Percentiles rank a stretch among this genome's conserved stretches.
Conservation (phyloP, 495 filamentous ascomycete genomes). For the Penicillium ochrochloron region DNA sequence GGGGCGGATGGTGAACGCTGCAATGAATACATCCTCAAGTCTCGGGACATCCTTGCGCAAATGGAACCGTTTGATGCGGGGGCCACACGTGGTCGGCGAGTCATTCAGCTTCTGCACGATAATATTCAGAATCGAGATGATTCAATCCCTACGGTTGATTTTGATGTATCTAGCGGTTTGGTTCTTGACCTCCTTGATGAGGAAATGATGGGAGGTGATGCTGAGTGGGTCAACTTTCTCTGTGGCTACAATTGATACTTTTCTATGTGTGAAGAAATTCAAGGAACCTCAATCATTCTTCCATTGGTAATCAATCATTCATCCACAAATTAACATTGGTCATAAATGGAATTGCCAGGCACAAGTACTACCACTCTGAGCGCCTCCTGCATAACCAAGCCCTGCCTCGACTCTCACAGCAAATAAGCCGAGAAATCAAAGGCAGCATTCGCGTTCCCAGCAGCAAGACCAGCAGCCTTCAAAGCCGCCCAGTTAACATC, state of each 20-base stretch:
- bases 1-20: background rate
- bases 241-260: background rate
- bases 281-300: background rate
- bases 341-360: background rate
- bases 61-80: background rate
- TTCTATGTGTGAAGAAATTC: background rate
- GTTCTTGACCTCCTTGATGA: background rate
- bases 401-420: background rate
- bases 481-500: constrained; percentile 21
- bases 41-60: background rate
- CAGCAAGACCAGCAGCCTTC: constrained; percentile 12
- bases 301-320: background rate
- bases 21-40: background rate
- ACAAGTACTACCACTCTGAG: background rate
- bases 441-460: background rate
- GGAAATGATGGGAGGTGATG: background rate
- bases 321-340: background rate
- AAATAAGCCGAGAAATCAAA: constrained; percentile 16
- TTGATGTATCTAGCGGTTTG: background rate
- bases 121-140: background rate
- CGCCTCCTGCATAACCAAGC: background rate
- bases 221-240: background rate
- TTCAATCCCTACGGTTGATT: background rate
- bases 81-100: background rate
- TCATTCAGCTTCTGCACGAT: background rate